A percentile compares a stretch with the other conserved stretches of the same genome.
These are phyloP conservation scores for Cyberlindnera americana DNA, from an alignment of 805 yeast genomes.

Conservation along the genomic window DNA sequence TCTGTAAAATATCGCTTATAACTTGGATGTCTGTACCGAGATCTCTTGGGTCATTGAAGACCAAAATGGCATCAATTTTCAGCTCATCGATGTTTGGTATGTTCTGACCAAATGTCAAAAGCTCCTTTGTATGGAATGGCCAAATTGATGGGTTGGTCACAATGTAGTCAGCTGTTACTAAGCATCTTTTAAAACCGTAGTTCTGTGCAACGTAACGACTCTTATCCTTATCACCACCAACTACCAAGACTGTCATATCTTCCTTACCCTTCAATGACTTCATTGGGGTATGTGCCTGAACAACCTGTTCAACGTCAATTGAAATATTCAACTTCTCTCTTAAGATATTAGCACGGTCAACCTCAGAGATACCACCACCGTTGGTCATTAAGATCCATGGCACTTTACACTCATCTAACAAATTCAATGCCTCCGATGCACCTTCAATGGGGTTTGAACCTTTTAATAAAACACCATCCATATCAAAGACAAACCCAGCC, in stretches of 20 bases:
- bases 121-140: constrained; percentile 60
- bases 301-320: constrained; percentile 47
- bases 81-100: constrained; percentile 20
- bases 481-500: constrained; percentile 29
- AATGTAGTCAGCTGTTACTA: constrained; percentile 71
- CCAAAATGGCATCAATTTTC: constrained; percentile 62
- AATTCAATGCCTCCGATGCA: constrained; percentile 58
- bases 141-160: constrained; percentile 67
- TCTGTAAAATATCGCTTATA: constrained; percentile 63
- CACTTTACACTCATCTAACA: constrained; percentile 48
- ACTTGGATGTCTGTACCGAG: constrained; percentile 83
- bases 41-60: constrained; percentile 87
- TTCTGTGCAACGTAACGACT: constrained; percentile 68
- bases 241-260: constrained; percentile 64
- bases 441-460: constrained; percentile 64
- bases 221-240: constrained; percentile 74
- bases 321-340: constrained; percentile 38
- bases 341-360: constrained; percentile 51
- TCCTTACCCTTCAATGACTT: constrained; percentile 47
- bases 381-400: constrained; percentile 87
- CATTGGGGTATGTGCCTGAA: constrained; percentile 89
- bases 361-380: constrained; percentile 82
- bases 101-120: constrained; percentile 35
- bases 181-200: constrained; percentile 76
- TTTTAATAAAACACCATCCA: constrained; percentile 84